These are phyloP conservation scores for Chaetomiaceae sp. DNA, from an alignment of 2,329 filamentous ascomycete species.

Conservation along the genomic window DNA sequence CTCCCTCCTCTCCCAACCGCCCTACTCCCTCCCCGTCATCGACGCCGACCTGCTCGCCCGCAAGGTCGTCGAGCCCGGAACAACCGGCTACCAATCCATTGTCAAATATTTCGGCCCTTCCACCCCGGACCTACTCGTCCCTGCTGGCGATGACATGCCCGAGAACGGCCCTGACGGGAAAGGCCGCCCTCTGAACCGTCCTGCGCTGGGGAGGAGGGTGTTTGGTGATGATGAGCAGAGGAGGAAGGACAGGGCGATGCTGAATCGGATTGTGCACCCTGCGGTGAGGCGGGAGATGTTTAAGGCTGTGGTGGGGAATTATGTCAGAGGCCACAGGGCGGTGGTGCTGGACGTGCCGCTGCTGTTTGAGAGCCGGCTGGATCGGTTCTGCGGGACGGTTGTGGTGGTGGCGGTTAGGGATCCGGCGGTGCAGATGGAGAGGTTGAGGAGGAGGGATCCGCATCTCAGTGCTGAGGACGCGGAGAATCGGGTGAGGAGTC, in stretches of 20 bases:
- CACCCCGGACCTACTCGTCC: constrained; percentile 80
- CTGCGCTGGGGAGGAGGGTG: constrained; percentile 76
- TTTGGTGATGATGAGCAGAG: constrained; percentile 75
- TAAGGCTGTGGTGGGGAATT: constrained; percentile 65
- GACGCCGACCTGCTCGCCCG: constrained; percentile 92
- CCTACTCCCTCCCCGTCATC: constrained; percentile 84
- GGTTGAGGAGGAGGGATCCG: constrained; percentile 69
- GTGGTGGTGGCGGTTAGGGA: constrained; percentile 83
- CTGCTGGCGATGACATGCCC: constrained; percentile 47
- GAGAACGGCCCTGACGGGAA: constrained; percentile 54
- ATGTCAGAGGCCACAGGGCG: constrained; percentile 75
- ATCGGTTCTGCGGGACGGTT: constrained; percentile 78
- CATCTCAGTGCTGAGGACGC: constrained; percentile 84
- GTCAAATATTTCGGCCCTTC: constrained; percentile 73
- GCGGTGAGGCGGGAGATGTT: constrained; percentile 83
- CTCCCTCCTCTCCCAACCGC: constrained; percentile 69
- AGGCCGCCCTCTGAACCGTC: constrained; percentile 75
- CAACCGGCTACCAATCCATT: constrained; percentile 75
- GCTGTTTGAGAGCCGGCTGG: constrained; percentile 83
- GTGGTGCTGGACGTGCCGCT: constrained; percentile 90
- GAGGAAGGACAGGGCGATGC: constrained; percentile 64
- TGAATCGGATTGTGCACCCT: constrained; percentile 91
- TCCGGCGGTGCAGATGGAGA: constrained; percentile 73
- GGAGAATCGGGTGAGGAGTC: constrained; percentile 77
- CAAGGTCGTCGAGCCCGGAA: constrained; percentile 91